Conservation (phyloP, 257 asterid species). For the Scutellaria galericulata region DNA sequence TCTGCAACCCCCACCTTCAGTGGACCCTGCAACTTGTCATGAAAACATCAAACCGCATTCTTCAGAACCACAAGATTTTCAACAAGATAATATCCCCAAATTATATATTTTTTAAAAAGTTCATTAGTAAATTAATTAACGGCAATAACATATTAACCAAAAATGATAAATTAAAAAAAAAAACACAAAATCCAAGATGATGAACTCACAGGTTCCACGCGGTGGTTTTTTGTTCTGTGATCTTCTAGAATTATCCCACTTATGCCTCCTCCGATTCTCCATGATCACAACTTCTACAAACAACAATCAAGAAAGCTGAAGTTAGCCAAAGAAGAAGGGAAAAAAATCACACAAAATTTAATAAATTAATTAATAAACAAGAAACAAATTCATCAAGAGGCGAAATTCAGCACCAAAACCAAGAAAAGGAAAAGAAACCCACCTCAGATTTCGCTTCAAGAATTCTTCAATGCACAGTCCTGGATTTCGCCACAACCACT, state of each 20-base stretch:
- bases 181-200: slow-evolving; percentile 5
- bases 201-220: slow-evolving; percentile 38
- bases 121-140: background rate
- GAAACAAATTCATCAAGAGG: background rate
- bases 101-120: background rate
- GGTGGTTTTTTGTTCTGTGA: slow-evolving; percentile 48
- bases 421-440: slow-evolving; percentile 20
- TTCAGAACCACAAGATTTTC: slow-evolving; percentile 27
- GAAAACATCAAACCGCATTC: slow-evolving; percentile 28
- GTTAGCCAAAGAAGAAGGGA: background rate
- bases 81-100: slow-evolving; percentile 15
- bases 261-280: slow-evolving; percentile 50
- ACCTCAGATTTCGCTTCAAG: slow-evolving; percentile 43
- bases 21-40: slow-evolving; percentile 33
- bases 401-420: slow-evolving; percentile 14
- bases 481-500: slow-evolving; percentile 28
- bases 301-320: slow-evolving; percentile 4
- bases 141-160: slow-evolving; percentile 17
- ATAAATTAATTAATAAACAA: background rate
- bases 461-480: slow-evolving; percentile 8
- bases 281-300: slow-evolving; percentile 31
- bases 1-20: slow-evolving; percentile 32
- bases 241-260: slow-evolving; percentile 38
- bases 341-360: background rate
- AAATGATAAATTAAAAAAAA: background rate